Base-by-base conservation (phyloP, 2,329 filamentous ascomycete species). In the Xylaria sp. region DNA sequence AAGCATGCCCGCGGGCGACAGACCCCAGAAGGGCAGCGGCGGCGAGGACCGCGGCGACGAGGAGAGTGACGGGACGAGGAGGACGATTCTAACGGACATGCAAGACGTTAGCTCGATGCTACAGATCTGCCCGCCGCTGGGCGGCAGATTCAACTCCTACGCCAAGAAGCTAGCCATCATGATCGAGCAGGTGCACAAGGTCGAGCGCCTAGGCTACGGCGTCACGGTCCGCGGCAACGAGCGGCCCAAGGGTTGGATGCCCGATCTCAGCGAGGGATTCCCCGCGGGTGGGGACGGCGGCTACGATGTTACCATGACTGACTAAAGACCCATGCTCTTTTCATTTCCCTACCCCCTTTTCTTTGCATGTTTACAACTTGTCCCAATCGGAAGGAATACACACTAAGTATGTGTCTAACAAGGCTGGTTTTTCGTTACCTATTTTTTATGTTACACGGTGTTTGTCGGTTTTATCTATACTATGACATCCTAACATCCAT, bases 231-330 rank as follows among this genome's bases (percentile, higher is more conserved):
- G 96, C 59, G 95, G 95, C 0, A 92, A 90, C 59, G 96, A 99
- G 83, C 83, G 94, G 69, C 95, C 95, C 0, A 92, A 91, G 76
- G 95, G 95, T 0, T 98, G 95, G 95, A 87, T 96, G 76, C 95
- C 94, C 3, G 94, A 97, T 76, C 79, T 92, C 76, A 77, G 76
- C 13, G 77, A 79, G 44, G 61, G 67, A 1, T 66, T 50, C 11
- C 1, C 57, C 2, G 70, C 68, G 13, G 69, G 69, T 1, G 71
- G 68, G 22, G 73, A 73, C 3, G 70, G 62, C 2, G 73, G n/a
- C n/a, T n/a, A 73, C 2, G 73, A 75, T 62, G 59, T 71, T 17
- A 29, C 53, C 7, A 73, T 75, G 74, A 54, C 69, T 69, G 70
- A 69, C 38, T 76, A 61, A 73, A 39, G 49, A 36, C 0, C 25